Percentiles rank a stretch among this genome's conserved stretches.
Conservation (phyloP, 176 grass and related monocot genomes). For the Rhynchospora breviuscula region DNA sequence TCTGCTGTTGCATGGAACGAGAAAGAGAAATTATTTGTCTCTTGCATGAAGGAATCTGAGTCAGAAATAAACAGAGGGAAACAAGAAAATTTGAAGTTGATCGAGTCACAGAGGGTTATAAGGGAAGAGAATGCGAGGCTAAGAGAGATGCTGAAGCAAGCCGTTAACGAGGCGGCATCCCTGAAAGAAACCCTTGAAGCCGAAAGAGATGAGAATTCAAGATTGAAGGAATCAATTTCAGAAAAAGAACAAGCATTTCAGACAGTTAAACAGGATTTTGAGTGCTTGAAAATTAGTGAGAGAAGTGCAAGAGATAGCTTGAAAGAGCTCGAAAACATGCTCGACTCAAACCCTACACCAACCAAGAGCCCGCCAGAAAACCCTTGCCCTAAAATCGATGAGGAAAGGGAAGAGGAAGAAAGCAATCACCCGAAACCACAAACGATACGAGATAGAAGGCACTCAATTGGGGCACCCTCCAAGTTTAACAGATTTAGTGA, state of each 20-base stretch:
- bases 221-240: constrained; percentile 42
- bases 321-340: constrained; percentile 76
- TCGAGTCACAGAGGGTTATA: constrained; percentile 68
- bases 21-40: constrained; percentile 68
- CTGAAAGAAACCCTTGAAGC: constrained; percentile 64
- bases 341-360: constrained; percentile 47
- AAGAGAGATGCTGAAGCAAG: constrained; percentile 88
- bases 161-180: constrained; percentile 53
- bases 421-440: neutral
- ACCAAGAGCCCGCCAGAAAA: constrained; percentile 32
- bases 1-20: constrained; percentile 44
- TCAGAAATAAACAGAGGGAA: constrained; percentile 53
- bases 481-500: constrained; percentile 43
- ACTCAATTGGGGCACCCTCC: constrained; percentile 59
- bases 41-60: constrained; percentile 75
- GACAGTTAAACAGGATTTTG: constrained; percentile 64
- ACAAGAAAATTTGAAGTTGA: constrained; percentile 63
- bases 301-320: constrained; percentile 74
- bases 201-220: constrained; percentile 53
- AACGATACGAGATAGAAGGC: constrained; percentile 29
- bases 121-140: constrained; percentile 86
- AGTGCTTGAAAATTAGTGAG: constrained; percentile 92
- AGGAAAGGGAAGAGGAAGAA: constrained; percentile 18
- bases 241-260: constrained; percentile 63
- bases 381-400: constrained; percentile 1